A percentile compares a stretch with the other conserved stretches of the same genome.
These are phyloP conservation scores for Metarhizium guizhouense DNA, from an alignment of 2,329 filamentous ascomycete genomes.

Conservation along the genomic window DNA sequence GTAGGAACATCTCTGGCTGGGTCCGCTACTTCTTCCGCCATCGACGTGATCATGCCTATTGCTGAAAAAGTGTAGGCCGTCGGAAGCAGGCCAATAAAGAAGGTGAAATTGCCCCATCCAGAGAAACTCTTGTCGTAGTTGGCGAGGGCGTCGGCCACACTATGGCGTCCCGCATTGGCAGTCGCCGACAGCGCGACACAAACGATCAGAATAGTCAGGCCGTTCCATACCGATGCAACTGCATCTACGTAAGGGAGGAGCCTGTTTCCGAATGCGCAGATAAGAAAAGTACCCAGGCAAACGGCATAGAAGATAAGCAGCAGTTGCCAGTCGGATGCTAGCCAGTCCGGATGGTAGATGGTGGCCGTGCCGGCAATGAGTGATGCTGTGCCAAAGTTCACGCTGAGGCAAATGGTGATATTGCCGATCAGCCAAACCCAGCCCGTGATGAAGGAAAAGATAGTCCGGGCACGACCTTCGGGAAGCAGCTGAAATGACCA, in stretches of 20 bases:
- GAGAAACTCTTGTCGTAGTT: constrained; percentile 46
- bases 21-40: constrained; percentile 51
- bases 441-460: constrained; percentile 53
- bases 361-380: constrained; percentile 11
- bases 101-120: constrained; percentile 51
- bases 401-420: constrained; percentile 55
- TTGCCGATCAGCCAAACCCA: constrained; percentile 67
- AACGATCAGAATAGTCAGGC: constrained; percentile 45
- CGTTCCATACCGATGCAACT: constrained; percentile 46
- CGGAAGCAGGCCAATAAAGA: constrained; percentile 54
- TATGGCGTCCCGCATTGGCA: constrained; percentile 44
- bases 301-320: constrained; percentile 54
- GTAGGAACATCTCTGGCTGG: constrained; percentile 42
- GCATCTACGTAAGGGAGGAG: constrained; percentile 51
- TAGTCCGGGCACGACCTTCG: not conserved
- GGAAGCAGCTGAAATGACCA: too few relatives aligned
- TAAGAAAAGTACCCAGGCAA: constrained; percentile 34
- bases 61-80: constrained; percentile 48
- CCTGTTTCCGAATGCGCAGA: constrained; percentile 45
- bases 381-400: constrained; percentile 63
- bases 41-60: constrained; percentile 53
- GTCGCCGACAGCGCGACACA: constrained; percentile 46
- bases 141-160: constrained; percentile 26
- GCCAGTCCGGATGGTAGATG: constrained; percentile 7
- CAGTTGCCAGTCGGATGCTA: constrained; percentile 39